Percentiles rank a stretch among this genome's conserved stretches.
Evolutionary conservation across 805 yeast species (phyloP).

Genomic region (Ogataea pini): DNA sequence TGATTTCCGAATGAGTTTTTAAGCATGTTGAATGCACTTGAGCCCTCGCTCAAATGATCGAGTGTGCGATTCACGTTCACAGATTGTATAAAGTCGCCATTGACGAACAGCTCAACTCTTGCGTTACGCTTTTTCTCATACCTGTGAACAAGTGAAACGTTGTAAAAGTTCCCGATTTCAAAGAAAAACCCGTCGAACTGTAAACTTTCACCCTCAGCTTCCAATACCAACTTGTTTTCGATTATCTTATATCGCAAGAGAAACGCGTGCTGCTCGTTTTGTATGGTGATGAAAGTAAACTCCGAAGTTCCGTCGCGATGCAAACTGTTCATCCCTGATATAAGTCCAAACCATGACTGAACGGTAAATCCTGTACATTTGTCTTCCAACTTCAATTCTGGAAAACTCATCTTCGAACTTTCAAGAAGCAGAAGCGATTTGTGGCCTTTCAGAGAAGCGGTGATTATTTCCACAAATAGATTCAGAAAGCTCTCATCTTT

Average conservation of each 20-base stretch:
- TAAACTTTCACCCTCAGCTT: constrained; percentile 13
- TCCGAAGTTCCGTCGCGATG: not conserved
- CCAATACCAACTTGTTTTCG: constrained; percentile 17
- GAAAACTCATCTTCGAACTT: constrained; percentile 15
- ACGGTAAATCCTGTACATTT: constrained; percentile 24
- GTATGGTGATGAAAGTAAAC: constrained; percentile 9
- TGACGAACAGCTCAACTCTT: constrained; percentile 46
- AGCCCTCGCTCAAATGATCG: constrained; percentile 2
- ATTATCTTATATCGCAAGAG: constrained; percentile 23
- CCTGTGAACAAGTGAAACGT: constrained; percentile 31
- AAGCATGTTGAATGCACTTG: constrained; percentile 1
- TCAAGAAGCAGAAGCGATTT: constrained; percentile 14
- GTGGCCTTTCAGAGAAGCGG: constrained; percentile 8
- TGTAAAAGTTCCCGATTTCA: constrained; percentile 28
- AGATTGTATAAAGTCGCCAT: constrained; percentile 48
- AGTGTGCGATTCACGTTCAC: constrained; percentile 19
- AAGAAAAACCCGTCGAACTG: constrained; percentile 32
- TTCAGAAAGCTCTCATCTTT: not conserved
- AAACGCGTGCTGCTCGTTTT: constrained; percentile 3
- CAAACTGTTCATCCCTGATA: constrained; percentile 7
- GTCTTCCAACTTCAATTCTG: constrained; percentile 15
- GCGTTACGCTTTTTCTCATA: constrained; percentile 26
- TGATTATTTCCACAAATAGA: constrained; percentile 9
- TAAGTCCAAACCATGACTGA: constrained; percentile 29
- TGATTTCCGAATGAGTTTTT: not conserved